Conservation (phyloP, 768 basidiomycete species). For the Pisolithus orientalis region DNA sequence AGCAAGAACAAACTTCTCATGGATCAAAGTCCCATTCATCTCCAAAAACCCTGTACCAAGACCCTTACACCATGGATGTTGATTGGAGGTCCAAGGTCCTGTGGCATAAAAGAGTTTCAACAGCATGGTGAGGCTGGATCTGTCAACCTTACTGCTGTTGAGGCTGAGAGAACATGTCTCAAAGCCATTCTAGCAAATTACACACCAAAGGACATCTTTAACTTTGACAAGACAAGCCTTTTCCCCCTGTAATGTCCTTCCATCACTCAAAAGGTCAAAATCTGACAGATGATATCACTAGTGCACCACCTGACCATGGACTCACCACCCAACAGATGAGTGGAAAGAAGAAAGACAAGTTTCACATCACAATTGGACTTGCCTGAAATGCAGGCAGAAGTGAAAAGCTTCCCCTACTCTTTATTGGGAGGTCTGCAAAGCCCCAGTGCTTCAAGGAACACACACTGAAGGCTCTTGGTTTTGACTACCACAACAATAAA, state of each 20-base stretch:
- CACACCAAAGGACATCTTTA: not conserved
- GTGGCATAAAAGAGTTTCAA: not conserved
- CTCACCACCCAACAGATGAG: slow-evolving; percentile 11
- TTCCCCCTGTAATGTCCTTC: not conserved
- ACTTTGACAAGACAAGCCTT: not conserved
- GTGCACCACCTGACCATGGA: slow-evolving; percentile 10
- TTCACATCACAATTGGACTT: slow-evolving; percentile 7
- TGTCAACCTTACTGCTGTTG: not conserved
- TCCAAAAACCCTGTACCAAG: too few relatives aligned
- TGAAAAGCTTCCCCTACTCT: not conserved
- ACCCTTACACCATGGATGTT: too few relatives aligned
- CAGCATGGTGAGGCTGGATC: not conserved
- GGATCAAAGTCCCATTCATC: too few relatives aligned
- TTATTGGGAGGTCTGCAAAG: not conserved
- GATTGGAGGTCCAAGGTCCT: too few relatives aligned
- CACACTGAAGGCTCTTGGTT: not conserved
- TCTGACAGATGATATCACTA: not conserved
- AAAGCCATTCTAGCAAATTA: not conserved
- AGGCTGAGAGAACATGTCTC: not conserved
- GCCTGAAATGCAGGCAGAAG: slow-evolving; percentile 4
- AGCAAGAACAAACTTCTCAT: too few relatives aligned
- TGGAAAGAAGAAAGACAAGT: slow-evolving; percentile 13
- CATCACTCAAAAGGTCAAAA: too few relatives aligned
- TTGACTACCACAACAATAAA: not conserved
- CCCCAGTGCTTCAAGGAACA: not conserved